These are phyloP conservation scores for Neurospora terricola DNA, from an alignment of 495 filamentous ascomycete genomes.

Conservation along the genomic window DNA sequence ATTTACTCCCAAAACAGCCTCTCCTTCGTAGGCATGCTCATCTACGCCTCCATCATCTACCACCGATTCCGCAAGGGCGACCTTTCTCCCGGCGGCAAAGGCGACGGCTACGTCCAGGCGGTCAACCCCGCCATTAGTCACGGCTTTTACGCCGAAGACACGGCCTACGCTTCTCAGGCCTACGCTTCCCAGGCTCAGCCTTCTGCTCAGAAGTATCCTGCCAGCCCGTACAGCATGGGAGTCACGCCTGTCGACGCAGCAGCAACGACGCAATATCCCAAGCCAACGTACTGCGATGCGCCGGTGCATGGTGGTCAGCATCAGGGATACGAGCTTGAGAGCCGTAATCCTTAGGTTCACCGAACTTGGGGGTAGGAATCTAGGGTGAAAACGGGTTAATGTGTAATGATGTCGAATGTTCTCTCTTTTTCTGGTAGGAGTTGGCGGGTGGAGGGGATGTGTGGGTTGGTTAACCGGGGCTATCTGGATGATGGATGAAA, in stretches of 20 bases:
- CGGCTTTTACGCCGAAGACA: constrained; percentile 2
- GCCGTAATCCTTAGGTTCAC: not conserved
- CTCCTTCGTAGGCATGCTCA: constrained; percentile 23
- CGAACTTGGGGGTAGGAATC: not conserved
- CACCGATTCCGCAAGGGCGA: constrained; percentile 16
- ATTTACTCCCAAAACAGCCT: constrained; percentile 6
- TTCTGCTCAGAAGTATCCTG: not conserved
- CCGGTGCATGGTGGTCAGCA: not conserved
- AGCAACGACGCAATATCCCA: not conserved
- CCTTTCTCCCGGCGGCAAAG: not conserved
- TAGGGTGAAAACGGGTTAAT: not conserved
- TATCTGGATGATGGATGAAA: not conserved
- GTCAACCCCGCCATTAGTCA: constrained; percentile 5
- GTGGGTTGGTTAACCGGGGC: not conserved
- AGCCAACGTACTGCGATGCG: not conserved
- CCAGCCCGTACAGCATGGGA: not conserved
- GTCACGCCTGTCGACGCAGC: not conserved
- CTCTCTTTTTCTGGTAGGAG: not conserved
- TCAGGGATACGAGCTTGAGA: not conserved
- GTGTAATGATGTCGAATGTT: not conserved
- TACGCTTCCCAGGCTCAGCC: not conserved
- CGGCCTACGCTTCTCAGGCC: constrained; percentile 1
- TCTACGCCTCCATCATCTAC: constrained; percentile 20
- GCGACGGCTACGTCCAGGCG: constrained; percentile 4
- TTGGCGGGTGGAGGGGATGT: not conserved